Evolutionary conservation across 495 filamentous ascomycete genomes (phyloP).

Genomic region (Pseudevernia furfuracea): DNA sequence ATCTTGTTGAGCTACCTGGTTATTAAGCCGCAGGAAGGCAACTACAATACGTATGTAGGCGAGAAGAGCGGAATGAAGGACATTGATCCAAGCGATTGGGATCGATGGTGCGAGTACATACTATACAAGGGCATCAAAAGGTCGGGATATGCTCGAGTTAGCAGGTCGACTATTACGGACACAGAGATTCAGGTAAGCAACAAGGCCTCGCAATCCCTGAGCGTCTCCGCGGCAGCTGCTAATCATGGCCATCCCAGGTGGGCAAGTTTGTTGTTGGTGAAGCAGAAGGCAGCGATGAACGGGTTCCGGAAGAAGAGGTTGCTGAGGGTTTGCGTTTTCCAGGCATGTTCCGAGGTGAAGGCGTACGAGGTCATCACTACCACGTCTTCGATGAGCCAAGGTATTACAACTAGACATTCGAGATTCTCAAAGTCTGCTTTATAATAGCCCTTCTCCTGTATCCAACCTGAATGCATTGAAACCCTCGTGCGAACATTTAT

Average conservation of each 20-base stretch:
- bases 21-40: conserved; percentile 80
- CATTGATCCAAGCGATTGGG: conserved; percentile 89
- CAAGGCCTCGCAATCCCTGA: background rate
- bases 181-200: conserved; percentile 80
- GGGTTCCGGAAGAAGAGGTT: conserved; percentile 59
- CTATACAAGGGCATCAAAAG: conserved; percentile 84
- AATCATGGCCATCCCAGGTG: conserved; percentile 41
- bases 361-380: conserved; percentile 83
- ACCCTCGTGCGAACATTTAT: background rate
- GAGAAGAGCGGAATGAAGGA: conserved; percentile 86
- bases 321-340: conserved; percentile 76
- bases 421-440: background rate
- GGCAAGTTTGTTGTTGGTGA: conserved; percentile 89
- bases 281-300: conserved; percentile 50
- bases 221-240: background rate
- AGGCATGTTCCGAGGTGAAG: conserved; percentile 74
- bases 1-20: conserved; percentile 90
- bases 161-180: conserved; percentile 85
- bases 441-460: background rate
- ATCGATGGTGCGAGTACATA: conserved; percentile 99
- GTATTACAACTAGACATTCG: conserved; percentile 42
- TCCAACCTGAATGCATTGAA: background rate
- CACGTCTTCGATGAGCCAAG: conserved; percentile 94
- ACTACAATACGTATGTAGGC: conserved; percentile 95
- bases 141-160: conserved; percentile 84